Base-by-base conservation (phyloP, 2,329 filamentous ascomycete genomes). In the Ophiobolus disseminans region DNA sequence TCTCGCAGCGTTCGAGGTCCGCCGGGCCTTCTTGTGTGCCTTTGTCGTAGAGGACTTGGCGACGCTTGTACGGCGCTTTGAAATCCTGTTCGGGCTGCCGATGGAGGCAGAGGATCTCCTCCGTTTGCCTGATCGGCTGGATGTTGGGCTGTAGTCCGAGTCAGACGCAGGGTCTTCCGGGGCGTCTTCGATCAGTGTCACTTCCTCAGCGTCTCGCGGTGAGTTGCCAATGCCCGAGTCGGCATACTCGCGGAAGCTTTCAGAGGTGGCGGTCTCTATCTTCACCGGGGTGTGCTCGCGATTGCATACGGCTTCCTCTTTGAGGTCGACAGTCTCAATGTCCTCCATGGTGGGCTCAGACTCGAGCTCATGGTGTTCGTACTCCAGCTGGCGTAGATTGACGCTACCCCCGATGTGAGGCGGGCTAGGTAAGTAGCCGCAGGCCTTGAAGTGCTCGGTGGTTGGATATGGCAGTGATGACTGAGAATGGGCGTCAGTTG, bases 181-280 rank as follows among this genome's bases (percentile, higher is more conserved):
- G 11, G 68, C 67, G 7, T 69, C 66, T 19, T 52, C 57, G 16
- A 67, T 56, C 3, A 68, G 70, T 48, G 72, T 66, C 5, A 74
- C 72, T 5, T 65, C 72, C 50, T 75, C 71, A 13, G 69, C 68
- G 25, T 70, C 70, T 31, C 70, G 60, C 5, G 62, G 48, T 11
- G 66, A 69, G 22, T 58, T 56, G 26, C 54, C 59, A 23, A 70
- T 60, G 5, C 57, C 56, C 7, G 68, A 66, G 42, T 70, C 66
- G 16, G 64, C 45, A 42, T 63, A 64, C 6, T 51, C 45, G 5
- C 38, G 55, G 47, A 58, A 60, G 14, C 25, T 30, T 2, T 53
- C 40, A 9, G 35, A 25, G 5, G 45, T 19, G 8, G 55, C 30
- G 5, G 43, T 38, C 34, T 66, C 63, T n/a, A 50, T 45, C 44